Evolutionary conservation across 2,329 filamentous ascomycete genomes (phyloP).

Genomic region (Nannizziopsis barbatae): DNA sequence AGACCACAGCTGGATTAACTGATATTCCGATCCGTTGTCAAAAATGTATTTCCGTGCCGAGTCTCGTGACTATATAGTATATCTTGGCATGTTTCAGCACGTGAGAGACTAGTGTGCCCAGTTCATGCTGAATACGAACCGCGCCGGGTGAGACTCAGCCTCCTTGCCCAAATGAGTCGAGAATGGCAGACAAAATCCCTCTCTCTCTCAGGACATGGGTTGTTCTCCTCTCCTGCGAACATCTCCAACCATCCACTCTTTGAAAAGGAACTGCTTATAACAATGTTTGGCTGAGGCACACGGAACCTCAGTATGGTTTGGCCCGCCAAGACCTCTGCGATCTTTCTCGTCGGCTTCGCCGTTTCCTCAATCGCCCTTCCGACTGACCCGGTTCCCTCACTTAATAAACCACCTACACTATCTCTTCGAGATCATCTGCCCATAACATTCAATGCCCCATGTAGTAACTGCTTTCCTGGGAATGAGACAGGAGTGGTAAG

Average conservation of each 20-base stretch:
- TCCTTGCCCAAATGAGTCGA: not conserved
- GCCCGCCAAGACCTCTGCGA: slow-evolving; percentile 12
- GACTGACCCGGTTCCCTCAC: not conserved
- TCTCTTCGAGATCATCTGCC: slow-evolving; percentile 12
- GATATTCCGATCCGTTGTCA: too few relatives aligned
- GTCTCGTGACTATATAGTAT: too few relatives aligned
- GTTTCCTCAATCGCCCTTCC: slow-evolving; percentile 8
- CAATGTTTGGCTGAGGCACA: slow-evolving; percentile 12
- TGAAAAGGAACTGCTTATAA: not conserved
- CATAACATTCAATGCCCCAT: slow-evolving; percentile 20
- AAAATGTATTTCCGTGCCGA: too few relatives aligned
- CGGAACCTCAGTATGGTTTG: slow-evolving; percentile 12
- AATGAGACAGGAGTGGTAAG: slow-evolving; percentile 15
- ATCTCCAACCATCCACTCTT: not conserved
- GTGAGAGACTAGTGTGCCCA: not conserved
- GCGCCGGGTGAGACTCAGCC: not conserved
- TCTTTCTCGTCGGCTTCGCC: slow-evolving; percentile 6
- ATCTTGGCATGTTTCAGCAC: too few relatives aligned
- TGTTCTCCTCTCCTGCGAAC: not conserved
- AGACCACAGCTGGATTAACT: too few relatives aligned
- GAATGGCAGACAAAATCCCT: not conserved
- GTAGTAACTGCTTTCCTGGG: slow-evolving; percentile 16
- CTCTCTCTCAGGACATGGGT: not conserved
- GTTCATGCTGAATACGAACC: not conserved
- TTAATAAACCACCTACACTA: not conserved